These are phyloP conservation scores for Pyrenochaeta sp. DNA, from an alignment of 2,329 filamentous ascomycete genomes.

Conservation along the genomic window DNA sequence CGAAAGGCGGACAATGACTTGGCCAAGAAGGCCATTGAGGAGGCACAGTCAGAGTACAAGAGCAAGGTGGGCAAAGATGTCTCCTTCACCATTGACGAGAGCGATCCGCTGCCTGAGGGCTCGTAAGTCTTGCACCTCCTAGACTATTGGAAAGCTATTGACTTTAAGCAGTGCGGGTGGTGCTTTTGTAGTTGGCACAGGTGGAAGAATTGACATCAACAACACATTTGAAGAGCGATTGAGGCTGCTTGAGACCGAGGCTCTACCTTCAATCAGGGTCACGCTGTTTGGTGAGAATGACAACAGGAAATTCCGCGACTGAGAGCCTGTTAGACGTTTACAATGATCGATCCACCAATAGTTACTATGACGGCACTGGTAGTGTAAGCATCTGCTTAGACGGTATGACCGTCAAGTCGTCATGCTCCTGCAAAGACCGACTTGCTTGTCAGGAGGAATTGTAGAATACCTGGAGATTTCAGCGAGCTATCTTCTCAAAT, in stretches of 20 bases:
- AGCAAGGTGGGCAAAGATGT: constrained; percentile 75
- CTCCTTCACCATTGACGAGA: constrained; percentile 77
- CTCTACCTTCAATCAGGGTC: constrained; percentile 83
- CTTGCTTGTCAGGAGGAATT: constrained; percentile 8
- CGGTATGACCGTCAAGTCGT: constrained; percentile 3
- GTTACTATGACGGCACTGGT: background rate
- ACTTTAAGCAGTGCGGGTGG: constrained; percentile 75
- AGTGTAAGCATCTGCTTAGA: background rate
- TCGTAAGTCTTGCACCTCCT: constrained; percentile 68
- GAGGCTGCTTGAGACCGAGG: constrained; percentile 81
- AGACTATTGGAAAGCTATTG: constrained; percentile 13
- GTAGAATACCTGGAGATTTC: constrained; percentile 22
- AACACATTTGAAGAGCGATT: constrained; percentile 96
- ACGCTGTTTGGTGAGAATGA: constrained; percentile 92
- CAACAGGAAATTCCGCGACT: constrained; percentile 96
- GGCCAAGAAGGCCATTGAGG: constrained; percentile 79
- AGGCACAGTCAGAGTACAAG: constrained; percentile 85
- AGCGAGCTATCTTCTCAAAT: constrained; percentile 19
- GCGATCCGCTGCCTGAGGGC: constrained; percentile 79
- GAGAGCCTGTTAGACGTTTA: constrained; percentile 44
- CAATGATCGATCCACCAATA: background rate
- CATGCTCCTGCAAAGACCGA: constrained; percentile 6
- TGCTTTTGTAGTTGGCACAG: constrained; percentile 78
- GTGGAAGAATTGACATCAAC: constrained; percentile 97
- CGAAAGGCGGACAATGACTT: constrained; percentile 80